Percentiles rank a stretch among this genome's conserved stretches.
Conservation (phyloP, 495 filamentous ascomycete genomes). For the Tuber magnatum region DNA sequence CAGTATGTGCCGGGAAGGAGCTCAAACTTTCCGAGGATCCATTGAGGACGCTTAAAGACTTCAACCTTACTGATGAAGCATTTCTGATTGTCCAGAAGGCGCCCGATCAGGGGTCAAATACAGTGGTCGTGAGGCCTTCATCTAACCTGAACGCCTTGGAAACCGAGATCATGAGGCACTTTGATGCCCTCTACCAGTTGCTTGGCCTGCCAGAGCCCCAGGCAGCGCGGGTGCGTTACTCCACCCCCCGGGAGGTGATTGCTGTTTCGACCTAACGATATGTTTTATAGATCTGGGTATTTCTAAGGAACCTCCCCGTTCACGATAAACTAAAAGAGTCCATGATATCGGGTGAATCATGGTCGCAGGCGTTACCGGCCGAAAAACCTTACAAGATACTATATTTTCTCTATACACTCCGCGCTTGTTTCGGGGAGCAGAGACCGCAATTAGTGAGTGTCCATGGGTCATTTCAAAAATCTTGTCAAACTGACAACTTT, state of each 20-base stretch:
- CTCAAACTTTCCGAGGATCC: constrained; percentile 35
- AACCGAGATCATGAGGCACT: constrained; percentile 71
- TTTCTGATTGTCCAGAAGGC: constrained; percentile 30
- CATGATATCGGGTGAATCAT: constrained; percentile 51
- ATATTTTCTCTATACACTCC: constrained; percentile 64
- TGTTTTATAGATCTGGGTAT: constrained; percentile 58
- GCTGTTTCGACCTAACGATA: constrained; percentile 27
- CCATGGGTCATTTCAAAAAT: constrained; percentile 1
- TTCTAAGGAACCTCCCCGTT: constrained; percentile 65
- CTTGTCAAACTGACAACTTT: constrained; percentile 20
- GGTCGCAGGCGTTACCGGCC: constrained; percentile 58
- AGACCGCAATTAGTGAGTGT: constrained; percentile 42
- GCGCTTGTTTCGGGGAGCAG: constrained; percentile 48
- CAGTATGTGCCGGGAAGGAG: constrained; percentile 33
- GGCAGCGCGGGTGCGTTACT: constrained; percentile 54
- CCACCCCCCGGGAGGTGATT: background rate
- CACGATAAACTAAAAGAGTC: constrained; percentile 55
- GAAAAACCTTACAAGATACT: constrained; percentile 65
- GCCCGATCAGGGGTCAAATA: constrained; percentile 31
- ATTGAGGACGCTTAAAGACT: constrained; percentile 34
- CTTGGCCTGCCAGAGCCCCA: constrained; percentile 67
- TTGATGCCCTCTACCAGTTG: constrained; percentile 75
- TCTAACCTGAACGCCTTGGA: constrained; percentile 54
- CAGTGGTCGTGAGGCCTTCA: constrained; percentile 35
- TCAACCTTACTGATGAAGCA: constrained; percentile 44